phyloP scores from a whole-genome alignment of 148 eudicot genomes.

The Drosera capensis region DNA sequence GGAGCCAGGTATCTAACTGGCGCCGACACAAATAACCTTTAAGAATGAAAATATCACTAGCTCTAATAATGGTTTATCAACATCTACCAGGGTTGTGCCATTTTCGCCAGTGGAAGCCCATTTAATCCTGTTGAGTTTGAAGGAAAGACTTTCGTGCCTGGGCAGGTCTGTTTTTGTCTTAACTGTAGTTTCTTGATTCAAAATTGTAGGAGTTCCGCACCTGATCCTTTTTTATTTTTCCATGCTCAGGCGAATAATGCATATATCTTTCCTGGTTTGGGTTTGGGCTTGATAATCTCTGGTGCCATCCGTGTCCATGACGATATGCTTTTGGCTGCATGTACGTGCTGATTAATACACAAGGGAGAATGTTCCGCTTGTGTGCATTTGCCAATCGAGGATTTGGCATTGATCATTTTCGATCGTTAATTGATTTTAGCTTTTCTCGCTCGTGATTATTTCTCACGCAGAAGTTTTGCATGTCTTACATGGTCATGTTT shows the following conservation, averaged over 20 bases:
- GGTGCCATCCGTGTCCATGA: constrained; percentile 48
- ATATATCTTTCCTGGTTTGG: constrained; percentile 54
- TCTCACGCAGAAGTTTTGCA: neutral
- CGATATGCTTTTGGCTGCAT: constrained; percentile 88
- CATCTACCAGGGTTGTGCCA: constrained; percentile 34
- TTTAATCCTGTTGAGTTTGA: constrained; percentile 46
- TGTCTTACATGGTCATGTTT: neutral
- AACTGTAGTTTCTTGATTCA: neutral
- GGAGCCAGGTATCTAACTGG: constrained; percentile 30
- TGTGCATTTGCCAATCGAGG: neutral
- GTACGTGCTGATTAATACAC: constrained; percentile 61
- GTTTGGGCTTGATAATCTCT: constrained; percentile 53
- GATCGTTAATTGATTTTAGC: too few species aligned
- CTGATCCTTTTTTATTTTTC: constrained; percentile 1
- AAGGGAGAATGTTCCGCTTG: neutral
- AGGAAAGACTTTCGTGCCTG: constrained; percentile 29
- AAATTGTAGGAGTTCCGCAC: constrained; percentile 1
- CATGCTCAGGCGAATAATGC: constrained; percentile 51
- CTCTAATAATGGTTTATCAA: neutral
- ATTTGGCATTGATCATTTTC: too few species aligned
- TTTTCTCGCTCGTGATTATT: too few species aligned
- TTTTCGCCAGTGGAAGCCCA: constrained; percentile 74
- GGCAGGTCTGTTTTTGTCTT: constrained; percentile 23
- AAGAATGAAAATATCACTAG: neutral
- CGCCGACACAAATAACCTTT: neutral